phyloP scores from a whole-genome alignment of 2,329 filamentous ascomycete genomes.

The Cucurbitaria berberidis region DNA sequence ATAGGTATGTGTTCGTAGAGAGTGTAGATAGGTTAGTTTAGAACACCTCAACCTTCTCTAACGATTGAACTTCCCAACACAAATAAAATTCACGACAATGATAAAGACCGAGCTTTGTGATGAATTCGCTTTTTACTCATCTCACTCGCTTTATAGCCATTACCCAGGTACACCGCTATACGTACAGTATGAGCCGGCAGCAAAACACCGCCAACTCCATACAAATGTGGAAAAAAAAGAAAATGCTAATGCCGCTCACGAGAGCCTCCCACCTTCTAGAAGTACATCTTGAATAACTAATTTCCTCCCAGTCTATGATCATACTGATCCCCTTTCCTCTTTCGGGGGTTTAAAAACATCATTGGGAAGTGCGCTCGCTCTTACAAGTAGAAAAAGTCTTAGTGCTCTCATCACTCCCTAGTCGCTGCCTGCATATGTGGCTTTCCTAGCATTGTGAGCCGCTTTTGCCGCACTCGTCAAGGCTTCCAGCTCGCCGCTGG shows the following conservation, averaged over 20 bases:
- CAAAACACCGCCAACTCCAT: not conserved
- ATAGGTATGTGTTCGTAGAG: too few relatives aligned
- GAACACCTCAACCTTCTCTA: too few relatives aligned
- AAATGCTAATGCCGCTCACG: not conserved
- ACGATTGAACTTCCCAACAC: too few relatives aligned
- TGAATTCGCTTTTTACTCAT: too few relatives aligned
- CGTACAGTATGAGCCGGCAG: not conserved
- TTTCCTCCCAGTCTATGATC: not conserved
- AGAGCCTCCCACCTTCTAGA: not conserved
- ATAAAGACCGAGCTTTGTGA: too few relatives aligned
- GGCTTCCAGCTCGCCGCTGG: slow-evolving; percentile 64
- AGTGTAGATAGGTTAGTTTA: too few relatives aligned
- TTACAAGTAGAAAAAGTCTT: not conserved
- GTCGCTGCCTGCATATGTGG: not conserved
- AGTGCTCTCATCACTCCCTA: not conserved
- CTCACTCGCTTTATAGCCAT: too few relatives aligned
- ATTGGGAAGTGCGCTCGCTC: too few relatives aligned
- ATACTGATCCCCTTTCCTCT: not conserved
- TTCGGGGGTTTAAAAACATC: too few relatives aligned
- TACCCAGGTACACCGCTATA: not conserved
- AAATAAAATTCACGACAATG: too few relatives aligned
- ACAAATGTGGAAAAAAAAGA: not conserved
- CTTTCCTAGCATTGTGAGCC: slow-evolving; percentile 42
- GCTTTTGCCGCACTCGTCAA: slow-evolving; percentile 63
- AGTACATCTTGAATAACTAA: not conserved